These are phyloP conservation scores for Trichosporon coremiiforme DNA, from an alignment of 1,284 basidiomycete genomes.

Conservation along the genomic window DNA sequence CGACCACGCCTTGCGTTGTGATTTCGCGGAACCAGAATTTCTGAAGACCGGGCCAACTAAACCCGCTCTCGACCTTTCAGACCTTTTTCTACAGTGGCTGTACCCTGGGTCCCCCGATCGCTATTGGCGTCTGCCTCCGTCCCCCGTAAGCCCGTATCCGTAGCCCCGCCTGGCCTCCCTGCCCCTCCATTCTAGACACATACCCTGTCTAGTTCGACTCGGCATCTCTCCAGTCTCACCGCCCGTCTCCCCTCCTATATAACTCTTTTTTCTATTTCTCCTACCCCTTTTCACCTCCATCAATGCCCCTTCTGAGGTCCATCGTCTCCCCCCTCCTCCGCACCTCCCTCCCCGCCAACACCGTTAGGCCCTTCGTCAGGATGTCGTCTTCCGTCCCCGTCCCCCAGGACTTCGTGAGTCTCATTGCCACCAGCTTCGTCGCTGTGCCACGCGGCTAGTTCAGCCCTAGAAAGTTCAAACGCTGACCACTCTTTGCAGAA, in stretches of 20 bases:
- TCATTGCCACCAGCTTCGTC: neutral
- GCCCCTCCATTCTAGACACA: conserved; percentile 4
- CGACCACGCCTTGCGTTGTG: conserved; percentile 1
- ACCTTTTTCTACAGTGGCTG: neutral
- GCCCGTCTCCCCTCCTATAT: conserved; percentile 24
- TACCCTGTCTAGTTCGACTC: neutral
- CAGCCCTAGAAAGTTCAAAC: neutral
- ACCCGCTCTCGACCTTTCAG: conserved; percentile 4
- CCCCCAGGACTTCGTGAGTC: conserved; percentile 59
- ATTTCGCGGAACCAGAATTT: neutral
- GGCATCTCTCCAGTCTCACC: conserved; percentile 17
- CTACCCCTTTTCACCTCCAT: conserved; percentile 27
- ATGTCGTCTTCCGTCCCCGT: conserved; percentile 58
- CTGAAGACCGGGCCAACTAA: conserved; percentile 11
- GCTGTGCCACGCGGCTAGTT: neutral
- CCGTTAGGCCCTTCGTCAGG: conserved; percentile 41
- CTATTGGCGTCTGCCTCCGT: conserved; percentile 6
- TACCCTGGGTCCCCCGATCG: neutral
- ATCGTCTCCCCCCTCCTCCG: conserved; percentile 34
- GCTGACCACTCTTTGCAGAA: conserved; percentile 63
- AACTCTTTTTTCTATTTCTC: conserved; percentile 26
- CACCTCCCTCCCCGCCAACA: conserved; percentile 33
- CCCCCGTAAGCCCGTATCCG: neutral
- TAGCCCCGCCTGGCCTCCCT: conserved; percentile 9
- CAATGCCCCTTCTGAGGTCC: conserved; percentile 37